phyloP scores from a whole-genome alignment of 176 grass and related monocot species.

The Tillandsia leiboldiana region DNA sequence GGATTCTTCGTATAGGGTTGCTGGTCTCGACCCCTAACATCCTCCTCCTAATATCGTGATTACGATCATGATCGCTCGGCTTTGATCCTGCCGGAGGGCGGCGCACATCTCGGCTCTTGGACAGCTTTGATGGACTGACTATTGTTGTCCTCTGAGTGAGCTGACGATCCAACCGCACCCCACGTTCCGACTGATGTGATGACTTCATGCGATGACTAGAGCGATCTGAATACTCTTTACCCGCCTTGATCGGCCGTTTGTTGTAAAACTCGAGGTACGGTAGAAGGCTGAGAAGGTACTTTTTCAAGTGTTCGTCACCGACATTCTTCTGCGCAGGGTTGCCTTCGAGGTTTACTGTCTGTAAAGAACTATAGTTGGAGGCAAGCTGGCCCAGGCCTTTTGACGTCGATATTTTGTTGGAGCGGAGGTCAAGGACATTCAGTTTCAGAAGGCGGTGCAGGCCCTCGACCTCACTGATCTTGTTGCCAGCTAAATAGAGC shows the following conservation, averaged over 20 bases:
- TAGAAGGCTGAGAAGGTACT: constrained; percentile 55
- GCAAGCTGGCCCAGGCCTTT: constrained; percentile 69
- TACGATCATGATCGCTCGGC: not conserved
- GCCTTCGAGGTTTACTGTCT: constrained; percentile 68
- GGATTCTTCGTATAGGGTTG: constrained; percentile 12
- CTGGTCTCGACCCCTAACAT: not conserved
- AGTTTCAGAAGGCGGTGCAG: constrained; percentile 88
- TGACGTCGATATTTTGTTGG: constrained; percentile 69
- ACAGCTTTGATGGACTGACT: not conserved
- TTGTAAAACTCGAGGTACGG: constrained; percentile 71
- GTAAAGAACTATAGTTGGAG: constrained; percentile 75
- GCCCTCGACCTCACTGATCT: constrained; percentile 90
- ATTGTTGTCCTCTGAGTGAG: not conserved
- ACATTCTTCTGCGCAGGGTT: constrained; percentile 86
- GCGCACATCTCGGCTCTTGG: not conserved
- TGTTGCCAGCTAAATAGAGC: constrained; percentile 81
- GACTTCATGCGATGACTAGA: constrained; percentile 3
- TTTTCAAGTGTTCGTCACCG: constrained; percentile 87
- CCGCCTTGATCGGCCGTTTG: constrained; percentile 53
- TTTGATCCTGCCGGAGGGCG: not conserved
- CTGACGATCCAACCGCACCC: constrained; percentile 13
- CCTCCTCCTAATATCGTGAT: not conserved
- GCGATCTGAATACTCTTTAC: constrained; percentile 40
- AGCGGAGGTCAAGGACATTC: constrained; percentile 63
- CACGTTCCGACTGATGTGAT: constrained; percentile 5